phyloP scores from a whole-genome alignment of 148 eudicot genomes.

The Camellia lanceoleosa region DNA sequence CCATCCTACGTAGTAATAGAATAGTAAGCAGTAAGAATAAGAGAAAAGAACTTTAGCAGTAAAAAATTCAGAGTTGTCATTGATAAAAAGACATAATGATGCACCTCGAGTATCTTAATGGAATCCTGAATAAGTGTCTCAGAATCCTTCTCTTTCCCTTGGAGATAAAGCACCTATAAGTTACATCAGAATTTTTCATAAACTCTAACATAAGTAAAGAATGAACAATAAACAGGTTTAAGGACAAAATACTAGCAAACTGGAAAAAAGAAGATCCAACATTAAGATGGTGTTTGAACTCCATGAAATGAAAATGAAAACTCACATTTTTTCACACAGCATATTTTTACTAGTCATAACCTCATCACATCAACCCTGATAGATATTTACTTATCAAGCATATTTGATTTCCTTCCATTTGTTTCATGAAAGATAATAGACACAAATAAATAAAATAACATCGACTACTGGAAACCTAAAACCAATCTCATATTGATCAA shows the following conservation, averaged over 20 bases:
- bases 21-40: constrained; percentile 7
- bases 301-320: neutral
- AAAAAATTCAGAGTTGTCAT: constrained; percentile 12
- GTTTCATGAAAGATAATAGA: neutral
- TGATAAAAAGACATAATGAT: constrained; percentile 1
- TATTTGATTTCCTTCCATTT: neutral
- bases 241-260: neutral
- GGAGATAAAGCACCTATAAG: constrained; percentile 69
- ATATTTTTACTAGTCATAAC: constrained; percentile 2
- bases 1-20: constrained; percentile 51
- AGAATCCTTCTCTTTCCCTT: constrained; percentile 69
- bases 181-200: constrained; percentile 1
- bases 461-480: neutral
- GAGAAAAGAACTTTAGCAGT: constrained; percentile 4
- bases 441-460: neutral
- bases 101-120: constrained; percentile 76
- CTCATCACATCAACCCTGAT: neutral
- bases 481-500: neutral
- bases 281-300: neutral
- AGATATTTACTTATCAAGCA: neutral
- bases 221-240: neutral
- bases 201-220: neutral
- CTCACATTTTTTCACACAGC: neutral
- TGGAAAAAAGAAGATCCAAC: constrained; percentile 8
- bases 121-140: constrained; percentile 73